Evolutionary conservation across 2,329 filamentous ascomycete genomes (phyloP).

Genomic region (Aspergillus neotritici): DNA sequence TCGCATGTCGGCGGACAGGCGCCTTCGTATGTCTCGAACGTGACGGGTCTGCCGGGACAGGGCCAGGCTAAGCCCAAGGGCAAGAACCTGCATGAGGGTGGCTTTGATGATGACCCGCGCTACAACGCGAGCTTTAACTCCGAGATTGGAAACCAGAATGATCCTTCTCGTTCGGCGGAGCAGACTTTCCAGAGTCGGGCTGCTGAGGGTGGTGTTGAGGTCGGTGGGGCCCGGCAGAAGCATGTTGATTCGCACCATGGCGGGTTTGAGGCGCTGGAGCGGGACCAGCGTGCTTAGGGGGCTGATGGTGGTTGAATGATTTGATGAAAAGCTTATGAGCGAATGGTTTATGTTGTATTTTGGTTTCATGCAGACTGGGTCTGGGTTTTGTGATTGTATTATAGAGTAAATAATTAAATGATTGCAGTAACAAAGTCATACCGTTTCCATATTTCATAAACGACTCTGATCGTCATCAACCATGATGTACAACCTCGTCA

Average conservation of each 20-base stretch:
- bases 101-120: slow-evolving; percentile 36
- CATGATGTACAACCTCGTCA: too few species aligned
- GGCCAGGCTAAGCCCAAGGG: slow-evolving; percentile 46
- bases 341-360: background rate
- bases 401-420: background rate
- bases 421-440: background rate
- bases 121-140: slow-evolving; percentile 48
- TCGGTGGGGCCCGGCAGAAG: slow-evolving; percentile 23
- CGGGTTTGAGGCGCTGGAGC: slow-evolving; percentile 20
- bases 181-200: slow-evolving; percentile 29
- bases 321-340: slow-evolving; percentile 5
- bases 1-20: slow-evolving; percentile 27
- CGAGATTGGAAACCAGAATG: slow-evolving; percentile 51
- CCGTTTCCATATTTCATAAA: background rate
- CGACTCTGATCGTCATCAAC: background rate
- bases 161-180: slow-evolving; percentile 49
- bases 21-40: slow-evolving; percentile 36
- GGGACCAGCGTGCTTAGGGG: slow-evolving; percentile 27
- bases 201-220: slow-evolving; percentile 25
- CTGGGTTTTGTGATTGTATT: background rate
- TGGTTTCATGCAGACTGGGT: background rate
- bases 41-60: slow-evolving; percentile 24
- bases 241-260: slow-evolving; percentile 16
- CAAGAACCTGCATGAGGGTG: slow-evolving; percentile 47
- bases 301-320: background rate